Base-by-base conservation (phyloP, 2,329 filamentous ascomycete species). In the Nemania diffusa region DNA sequence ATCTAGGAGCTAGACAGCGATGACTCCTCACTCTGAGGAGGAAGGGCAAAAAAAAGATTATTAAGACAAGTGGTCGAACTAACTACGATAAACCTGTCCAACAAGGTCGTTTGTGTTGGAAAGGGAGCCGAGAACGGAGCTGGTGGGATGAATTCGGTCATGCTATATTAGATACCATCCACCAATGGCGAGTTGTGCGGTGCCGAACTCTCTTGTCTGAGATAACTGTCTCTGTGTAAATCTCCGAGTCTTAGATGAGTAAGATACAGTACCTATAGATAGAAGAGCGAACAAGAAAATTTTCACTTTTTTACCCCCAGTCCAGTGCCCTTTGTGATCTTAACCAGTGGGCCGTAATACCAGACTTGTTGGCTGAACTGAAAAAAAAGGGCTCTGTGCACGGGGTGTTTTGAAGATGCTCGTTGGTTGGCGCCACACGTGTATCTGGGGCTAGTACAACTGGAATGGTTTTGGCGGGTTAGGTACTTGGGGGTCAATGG, bases 111-210 rank as follows among this genome's bases (percentile, higher is more conserved):
- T 62, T 57, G 44, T 57, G 26, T 17, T 56, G 15, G 20, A 56
- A 53, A 71, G 57, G 67, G 64, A 71, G 72, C 73, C 73, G 73
- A 75, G 73, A 74, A 73, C 73, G 73, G 73, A 74, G 73, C 70
- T 71, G 62, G 67, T 40, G 48, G 48, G 34, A 65, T 69, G 57
- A 59, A 51, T 42, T 59, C 57, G 68, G 69, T 62, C 64, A 72
- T 66, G 62, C 67, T 69, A 65, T 62, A 44, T 26, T 13, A 37
- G 24, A 17, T 51, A 51, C 17, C 53, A 69, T 65, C 55, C 67
- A 53, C 72, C 73, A 74, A 73, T 74, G 63, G 67, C 57, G 62
- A 71, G 66, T 65, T 67, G 66, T 70, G 70, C 62, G 67, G 51
- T 42, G 51, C 42, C 61, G 48, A 67, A 60, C 29, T 13, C 60